Percentiles rank a stretch among this genome's conserved stretches.
phyloP scores from a whole-genome alignment of 805 yeast species.

The Candida pseudoglaebosa region DNA sequence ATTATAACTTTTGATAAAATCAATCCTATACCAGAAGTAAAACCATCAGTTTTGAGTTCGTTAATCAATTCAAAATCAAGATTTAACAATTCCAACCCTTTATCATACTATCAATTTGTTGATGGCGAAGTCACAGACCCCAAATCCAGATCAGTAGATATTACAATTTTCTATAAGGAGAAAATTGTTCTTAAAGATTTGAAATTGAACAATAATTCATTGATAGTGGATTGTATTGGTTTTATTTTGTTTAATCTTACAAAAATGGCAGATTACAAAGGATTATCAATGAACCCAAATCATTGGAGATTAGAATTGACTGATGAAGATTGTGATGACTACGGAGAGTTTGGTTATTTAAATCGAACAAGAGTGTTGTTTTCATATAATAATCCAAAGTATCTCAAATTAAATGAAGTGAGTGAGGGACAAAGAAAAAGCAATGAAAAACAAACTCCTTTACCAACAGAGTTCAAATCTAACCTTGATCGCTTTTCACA shows the following conservation, averaged over 20 bases:
- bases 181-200: conserved; percentile 22
- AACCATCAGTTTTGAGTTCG: conserved; percentile 37
- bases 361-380: conserved; percentile 63
- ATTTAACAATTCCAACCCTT: conserved; percentile 38
- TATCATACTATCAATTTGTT: conserved; percentile 38
- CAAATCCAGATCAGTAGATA: conserved; percentile 5
- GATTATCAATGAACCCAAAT: conserved; percentile 47
- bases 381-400: conserved; percentile 72
- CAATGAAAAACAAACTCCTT: conserved; percentile 54
- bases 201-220: conserved; percentile 21
- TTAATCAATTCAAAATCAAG: conserved; percentile 37
- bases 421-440: conserved; percentile 40
- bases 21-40: conserved; percentile 11
- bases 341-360: conserved; percentile 87
- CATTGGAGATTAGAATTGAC: conserved; percentile 74
- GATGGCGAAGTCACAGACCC: conserved; percentile 7
- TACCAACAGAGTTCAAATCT: conserved; percentile 40
- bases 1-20: conserved; percentile 20
- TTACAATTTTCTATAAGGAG: conserved; percentile 24
- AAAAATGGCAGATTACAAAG: conserved; percentile 13
- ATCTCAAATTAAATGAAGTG: conserved; percentile 71
- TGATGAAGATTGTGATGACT: conserved; percentile 92
- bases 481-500: conserved; percentile 15
- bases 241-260: conserved; percentile 29
- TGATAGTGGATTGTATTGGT: conserved; percentile 40